Evolutionary conservation across 768 basidiomycete genomes (phyloP).

Genomic region (Trametes villosa): DNA sequence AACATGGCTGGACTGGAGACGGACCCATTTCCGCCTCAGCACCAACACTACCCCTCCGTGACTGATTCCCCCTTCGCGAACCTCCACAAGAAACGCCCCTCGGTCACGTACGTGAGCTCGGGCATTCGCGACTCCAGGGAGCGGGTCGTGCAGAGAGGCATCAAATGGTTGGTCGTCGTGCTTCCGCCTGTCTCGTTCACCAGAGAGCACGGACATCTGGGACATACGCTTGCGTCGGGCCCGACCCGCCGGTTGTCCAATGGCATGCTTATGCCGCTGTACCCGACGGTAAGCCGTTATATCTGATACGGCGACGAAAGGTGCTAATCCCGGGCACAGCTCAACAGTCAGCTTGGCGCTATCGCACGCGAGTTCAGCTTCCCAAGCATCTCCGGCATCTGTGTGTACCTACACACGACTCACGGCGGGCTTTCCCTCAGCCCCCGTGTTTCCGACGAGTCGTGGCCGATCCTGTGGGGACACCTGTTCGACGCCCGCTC

Average conservation of each 20-base stretch:
- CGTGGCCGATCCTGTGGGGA: conserved; percentile 75
- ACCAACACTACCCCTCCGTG: conserved; percentile 5
- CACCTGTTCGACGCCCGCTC: conserved; percentile 55
- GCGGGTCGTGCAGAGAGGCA: conserved; percentile 30
- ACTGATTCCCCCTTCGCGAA: conserved; percentile 17
- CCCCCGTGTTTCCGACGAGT: conserved; percentile 78
- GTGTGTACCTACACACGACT: conserved; percentile 72
- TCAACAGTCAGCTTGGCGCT: conserved; percentile 75
- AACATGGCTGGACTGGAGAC: conserved; percentile 23
- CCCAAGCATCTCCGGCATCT: conserved; percentile 75
- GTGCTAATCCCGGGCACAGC: conserved; percentile 43
- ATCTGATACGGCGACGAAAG: neutral
- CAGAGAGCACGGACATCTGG: conserved; percentile 61
- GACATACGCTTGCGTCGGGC: conserved; percentile 60
- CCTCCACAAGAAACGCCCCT: conserved; percentile 25
- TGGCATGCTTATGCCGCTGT: conserved; percentile 75
- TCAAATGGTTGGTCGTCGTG: conserved; percentile 65
- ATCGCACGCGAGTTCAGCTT: conserved; percentile 85
- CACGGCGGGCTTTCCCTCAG: conserved; percentile 59
- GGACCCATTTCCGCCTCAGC: conserved; percentile 17
- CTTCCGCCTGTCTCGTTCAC: conserved; percentile 64
- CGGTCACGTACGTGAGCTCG: conserved; percentile 48
- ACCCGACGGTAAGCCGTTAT: conserved; percentile 60
- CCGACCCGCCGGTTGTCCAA: conserved; percentile 64
- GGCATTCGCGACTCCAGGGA: conserved; percentile 32